Percentiles rank a stretch among this genome's conserved stretches.
Conservation (phyloP, 2,329 filamentous ascomycete genomes). For the Chaetomiaceae sp. region DNA sequence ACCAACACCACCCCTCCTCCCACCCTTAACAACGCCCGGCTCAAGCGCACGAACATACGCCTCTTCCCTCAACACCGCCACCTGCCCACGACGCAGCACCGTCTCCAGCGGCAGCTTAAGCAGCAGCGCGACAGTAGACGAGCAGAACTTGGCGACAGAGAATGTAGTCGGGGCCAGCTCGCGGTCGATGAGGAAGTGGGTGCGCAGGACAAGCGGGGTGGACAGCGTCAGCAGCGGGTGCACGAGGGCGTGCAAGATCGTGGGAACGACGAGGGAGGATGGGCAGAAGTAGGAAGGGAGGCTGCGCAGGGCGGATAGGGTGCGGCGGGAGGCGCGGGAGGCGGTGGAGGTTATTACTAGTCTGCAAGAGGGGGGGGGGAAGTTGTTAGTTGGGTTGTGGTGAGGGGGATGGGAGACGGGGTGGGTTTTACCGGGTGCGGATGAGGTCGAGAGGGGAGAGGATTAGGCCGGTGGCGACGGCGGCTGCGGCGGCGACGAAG, state of each 20-base stretch:
- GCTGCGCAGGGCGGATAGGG: conserved; percentile 69
- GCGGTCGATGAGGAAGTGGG: conserved; percentile 78
- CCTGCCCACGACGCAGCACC: conserved; percentile 81
- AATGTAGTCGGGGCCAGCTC: conserved; percentile 76
- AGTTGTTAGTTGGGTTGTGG: not conserved
- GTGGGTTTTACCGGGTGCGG: conserved; percentile 56
- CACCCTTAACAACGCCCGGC: conserved; percentile 1
- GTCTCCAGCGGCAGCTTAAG: conserved; percentile 89
- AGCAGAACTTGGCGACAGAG: conserved; percentile 74
- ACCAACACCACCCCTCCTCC: not conserved
- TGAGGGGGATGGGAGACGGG: not conserved
- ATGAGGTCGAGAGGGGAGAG: conserved; percentile 87
- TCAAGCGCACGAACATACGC: conserved; percentile 47
- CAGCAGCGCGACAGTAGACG: conserved; percentile 74
- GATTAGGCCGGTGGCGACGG: conserved; percentile 69
- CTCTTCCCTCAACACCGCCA: conserved; percentile 60
- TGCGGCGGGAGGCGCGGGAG: conserved; percentile 68
- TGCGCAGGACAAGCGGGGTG: conserved; percentile 78
- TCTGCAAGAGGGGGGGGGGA: conserved; percentile 33
- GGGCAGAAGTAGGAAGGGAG: conserved; percentile 75
- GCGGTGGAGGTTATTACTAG: conserved; percentile 78
- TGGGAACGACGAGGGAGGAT: conserved; percentile 69
- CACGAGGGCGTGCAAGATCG: conserved; percentile 76
- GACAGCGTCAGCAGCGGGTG: conserved; percentile 79
- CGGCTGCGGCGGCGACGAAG: conserved; percentile 61